phyloP scores from a whole-genome alignment of 495 filamentous ascomycete genomes.

The Trichoderma asperelloides region DNA sequence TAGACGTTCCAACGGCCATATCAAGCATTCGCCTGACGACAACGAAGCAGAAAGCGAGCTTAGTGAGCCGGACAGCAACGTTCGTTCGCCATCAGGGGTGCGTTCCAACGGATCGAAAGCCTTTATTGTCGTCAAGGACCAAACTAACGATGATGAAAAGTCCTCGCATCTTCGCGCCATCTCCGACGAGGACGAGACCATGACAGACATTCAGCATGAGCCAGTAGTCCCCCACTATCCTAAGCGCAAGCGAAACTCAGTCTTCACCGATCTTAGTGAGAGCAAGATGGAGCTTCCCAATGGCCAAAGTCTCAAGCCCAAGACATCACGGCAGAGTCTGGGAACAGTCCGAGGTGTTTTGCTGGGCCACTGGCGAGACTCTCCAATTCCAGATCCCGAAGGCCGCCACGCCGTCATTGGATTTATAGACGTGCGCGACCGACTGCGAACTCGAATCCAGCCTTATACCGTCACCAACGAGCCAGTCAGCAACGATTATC shows the following conservation, averaged over 20 bases:
- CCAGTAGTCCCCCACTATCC: conserved; percentile 24
- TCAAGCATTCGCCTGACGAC: conserved; percentile 6
- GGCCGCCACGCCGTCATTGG: conserved; percentile 44
- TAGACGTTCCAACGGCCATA: conserved; percentile 2
- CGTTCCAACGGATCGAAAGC: conserved; percentile 20
- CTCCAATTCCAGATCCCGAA: conserved; percentile 26
- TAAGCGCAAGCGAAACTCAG: conserved; percentile 42
- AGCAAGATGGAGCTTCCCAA: conserved; percentile 19
- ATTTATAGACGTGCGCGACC: conserved; percentile 45
- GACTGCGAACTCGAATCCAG: conserved; percentile 43
- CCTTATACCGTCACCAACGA: conserved; percentile 28
- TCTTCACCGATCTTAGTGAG: conserved; percentile 31
- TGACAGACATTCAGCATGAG: conserved; percentile 29
- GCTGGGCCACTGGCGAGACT: conserved; percentile 48
- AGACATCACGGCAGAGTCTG: conserved; percentile 18
- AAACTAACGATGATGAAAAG: conserved; percentile 21
- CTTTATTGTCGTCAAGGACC: conserved; percentile 39
- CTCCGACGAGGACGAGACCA: conserved; percentile 27
- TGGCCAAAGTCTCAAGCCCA: conserved; percentile 16
- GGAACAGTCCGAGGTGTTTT: conserved; percentile 33
- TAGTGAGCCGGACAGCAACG: conserved; percentile 9
- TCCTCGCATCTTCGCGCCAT: conserved; percentile 18
- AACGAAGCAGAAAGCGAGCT: conserved; percentile 19
- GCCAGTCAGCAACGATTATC: conserved; percentile 27
- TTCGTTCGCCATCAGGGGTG: conserved; percentile 6